Conservation (phyloP, 2,329 filamentous ascomycete genomes). For the Hypoxylon sp. region DNA sequence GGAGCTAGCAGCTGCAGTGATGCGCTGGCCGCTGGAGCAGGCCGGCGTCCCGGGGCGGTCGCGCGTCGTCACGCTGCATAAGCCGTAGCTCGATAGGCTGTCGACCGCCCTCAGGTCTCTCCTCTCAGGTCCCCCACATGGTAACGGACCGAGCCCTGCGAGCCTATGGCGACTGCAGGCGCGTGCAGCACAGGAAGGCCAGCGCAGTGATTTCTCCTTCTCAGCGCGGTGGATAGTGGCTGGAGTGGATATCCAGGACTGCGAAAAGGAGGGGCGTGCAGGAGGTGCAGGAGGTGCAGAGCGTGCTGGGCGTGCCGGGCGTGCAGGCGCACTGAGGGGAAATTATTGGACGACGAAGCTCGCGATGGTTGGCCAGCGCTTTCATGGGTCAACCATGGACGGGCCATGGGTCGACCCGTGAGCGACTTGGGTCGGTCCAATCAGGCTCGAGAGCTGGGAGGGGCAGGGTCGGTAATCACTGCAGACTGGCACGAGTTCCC, state of each 20-base stretch:
- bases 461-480: slow-evolving; percentile 28
- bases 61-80: slow-evolving; percentile 47
- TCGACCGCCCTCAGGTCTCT: slow-evolving; percentile 46
- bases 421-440: slow-evolving; percentile 1
- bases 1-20: slow-evolving; percentile 46
- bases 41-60: slow-evolving; percentile 13
- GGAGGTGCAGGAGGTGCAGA: too few relatives aligned
- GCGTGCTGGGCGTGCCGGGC: too few relatives aligned
- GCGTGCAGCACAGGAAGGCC: slow-evolving; percentile 51
- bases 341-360: slow-evolving; percentile 22
- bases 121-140: slow-evolving; percentile 49
- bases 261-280: too few relatives aligned
- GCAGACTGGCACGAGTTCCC: slow-evolving; percentile 12
- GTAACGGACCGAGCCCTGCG: slow-evolving; percentile 47
- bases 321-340: slow-evolving; percentile 19
- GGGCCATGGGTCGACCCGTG: neutral
- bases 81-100: slow-evolving; percentile 55
- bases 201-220: slow-evolving; percentile 59
- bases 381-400: neutral
- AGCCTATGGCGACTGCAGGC: slow-evolving; percentile 52
- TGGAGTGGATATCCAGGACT: too few relatives aligned
- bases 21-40: slow-evolving; percentile 47
- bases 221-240: too few relatives aligned
- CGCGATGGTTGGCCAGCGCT: slow-evolving; percentile 16
- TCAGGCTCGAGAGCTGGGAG: slow-evolving; percentile 28